Evolutionary conservation across 768 basidiomycete species (phyloP).

Genomic region (Saitozyma podzolica): DNA sequence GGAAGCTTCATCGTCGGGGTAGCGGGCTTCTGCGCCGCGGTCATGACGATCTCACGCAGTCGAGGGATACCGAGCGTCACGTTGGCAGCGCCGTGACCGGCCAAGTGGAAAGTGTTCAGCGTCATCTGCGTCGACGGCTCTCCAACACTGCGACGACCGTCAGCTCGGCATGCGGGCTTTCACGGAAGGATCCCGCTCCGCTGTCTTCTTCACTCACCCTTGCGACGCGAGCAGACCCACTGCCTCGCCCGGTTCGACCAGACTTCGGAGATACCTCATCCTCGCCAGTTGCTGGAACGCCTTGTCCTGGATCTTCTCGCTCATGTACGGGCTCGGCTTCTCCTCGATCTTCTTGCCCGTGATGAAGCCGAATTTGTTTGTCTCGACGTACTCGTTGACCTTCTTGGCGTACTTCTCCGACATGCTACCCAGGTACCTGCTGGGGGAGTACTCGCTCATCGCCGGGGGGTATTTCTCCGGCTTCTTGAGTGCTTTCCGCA

Average conservation of each 20-base stretch:
- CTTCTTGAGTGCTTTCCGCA: slow-evolving; percentile 86
- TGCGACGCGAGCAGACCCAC: slow-evolving; percentile 95
- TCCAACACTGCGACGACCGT: slow-evolving; percentile 66
- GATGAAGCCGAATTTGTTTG: slow-evolving; percentile 65
- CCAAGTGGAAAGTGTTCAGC: slow-evolving; percentile 98
- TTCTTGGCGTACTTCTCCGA: slow-evolving; percentile 87
- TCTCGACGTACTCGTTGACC: slow-evolving; percentile 73
- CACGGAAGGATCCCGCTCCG: too few relatives aligned
- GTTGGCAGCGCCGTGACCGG: slow-evolving; percentile 98
- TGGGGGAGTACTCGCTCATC: slow-evolving; percentile 74
- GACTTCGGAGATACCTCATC: slow-evolving; percentile 85
- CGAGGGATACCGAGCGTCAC: slow-evolving; percentile 99
- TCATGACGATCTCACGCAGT: slow-evolving; percentile 98
- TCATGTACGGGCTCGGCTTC: slow-evolving; percentile 49
- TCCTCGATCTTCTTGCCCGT: slow-evolving; percentile 43
- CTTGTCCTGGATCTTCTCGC: slow-evolving; percentile 48
- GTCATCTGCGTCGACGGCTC: slow-evolving; percentile 99
- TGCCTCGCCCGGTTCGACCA: slow-evolving; percentile 98
- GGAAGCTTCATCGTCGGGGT: slow-evolving; percentile 95
- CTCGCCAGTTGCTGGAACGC: slow-evolving; percentile 80
- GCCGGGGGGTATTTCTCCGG: slow-evolving; percentile 70
- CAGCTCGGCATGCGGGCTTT: background rate
- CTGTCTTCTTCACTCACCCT: slow-evolving; percentile 62
- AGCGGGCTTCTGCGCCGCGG: slow-evolving; percentile 90
- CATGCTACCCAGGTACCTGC: slow-evolving; percentile 77